Conservation (phyloP, 1,284 basidiomycete genomes). For the Microbotryomycetes sp. region DNA sequence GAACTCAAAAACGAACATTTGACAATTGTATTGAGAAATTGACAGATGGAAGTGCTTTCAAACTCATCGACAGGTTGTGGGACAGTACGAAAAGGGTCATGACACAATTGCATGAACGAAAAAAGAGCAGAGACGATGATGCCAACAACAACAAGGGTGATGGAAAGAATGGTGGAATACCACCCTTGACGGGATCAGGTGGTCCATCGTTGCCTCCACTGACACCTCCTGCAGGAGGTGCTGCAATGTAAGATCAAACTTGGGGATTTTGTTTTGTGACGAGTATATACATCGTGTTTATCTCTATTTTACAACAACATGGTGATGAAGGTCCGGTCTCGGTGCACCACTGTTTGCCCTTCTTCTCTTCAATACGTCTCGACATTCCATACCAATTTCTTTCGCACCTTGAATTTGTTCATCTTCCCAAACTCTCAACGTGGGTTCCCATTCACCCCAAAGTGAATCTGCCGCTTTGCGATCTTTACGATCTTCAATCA, state of each 20-base stretch:
- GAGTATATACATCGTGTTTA: too few relatives aligned
- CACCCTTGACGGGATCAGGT: not conserved
- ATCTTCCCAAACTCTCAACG: conserved; percentile 33
- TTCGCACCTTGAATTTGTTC: conserved; percentile 30
- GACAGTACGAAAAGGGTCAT: conserved; percentile 9
- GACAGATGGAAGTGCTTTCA: conserved; percentile 29
- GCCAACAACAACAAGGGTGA: not conserved
- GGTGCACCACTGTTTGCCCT: conserved; percentile 7
- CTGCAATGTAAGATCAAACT: too few relatives aligned
- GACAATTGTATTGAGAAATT: conserved; percentile 11
- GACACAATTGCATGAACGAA: conserved; percentile 13
- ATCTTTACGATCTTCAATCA: conserved; percentile 1
- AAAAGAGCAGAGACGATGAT: conserved; percentile 5
- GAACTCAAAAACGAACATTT: conserved; percentile 20
- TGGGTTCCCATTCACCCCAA: conserved; percentile 37
- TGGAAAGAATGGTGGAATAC: not conserved
- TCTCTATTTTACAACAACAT: too few relatives aligned
- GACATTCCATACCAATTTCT: conserved; percentile 34
- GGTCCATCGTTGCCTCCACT: not conserved
- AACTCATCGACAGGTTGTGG: conserved; percentile 11
- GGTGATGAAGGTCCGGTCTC: not conserved
- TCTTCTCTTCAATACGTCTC: conserved; percentile 27
- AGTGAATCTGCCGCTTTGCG: conserved; percentile 17
- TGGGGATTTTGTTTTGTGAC: too few relatives aligned
- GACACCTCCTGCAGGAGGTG: not conserved